Base-by-base conservation (phyloP, 225 moss, liverwort and hornwort species). In the Polytrichum commune region DNA sequence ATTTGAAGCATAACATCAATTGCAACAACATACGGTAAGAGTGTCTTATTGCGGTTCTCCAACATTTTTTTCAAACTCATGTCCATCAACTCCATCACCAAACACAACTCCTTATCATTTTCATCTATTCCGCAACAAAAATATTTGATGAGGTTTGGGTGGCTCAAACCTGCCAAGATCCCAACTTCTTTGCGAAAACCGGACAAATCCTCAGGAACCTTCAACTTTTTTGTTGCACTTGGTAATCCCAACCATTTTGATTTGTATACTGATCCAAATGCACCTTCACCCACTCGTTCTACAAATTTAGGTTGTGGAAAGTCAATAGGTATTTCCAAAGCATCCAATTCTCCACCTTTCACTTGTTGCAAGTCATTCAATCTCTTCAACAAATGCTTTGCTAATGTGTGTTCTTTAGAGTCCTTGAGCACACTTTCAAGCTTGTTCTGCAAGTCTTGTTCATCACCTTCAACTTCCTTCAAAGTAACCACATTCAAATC, bases 1-100 rank as follows among this genome's bases (percentile, higher is more conserved):
- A n/a, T n/a, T n/a, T n/a, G n/a, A 27, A 79, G 73, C 73, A 85
- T 65, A 24, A 82, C 63, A 56, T 85, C 81, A 22, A 85, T 73
- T n/a, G 79, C 79, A 0, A 76, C 71, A 65, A 72, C 64, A 57
- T 78, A 77, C n/a, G 64, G 19, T 29, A 78, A 75, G 6, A 73
- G 81, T 6, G 25, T 63, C 24, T 25, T 63, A 0, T 1, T 7
- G 13, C 63, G 55, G 60, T 75, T 68, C 33, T 76, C 30, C 38
- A 85, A 76, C 30, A 61, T 64, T 26, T 79, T 73, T 7, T 67
- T 53, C 27, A 85, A 79, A 27, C 60, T 79, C 55, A 22, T 76
- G 6, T 82, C 10, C 29, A 29, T 29, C 29, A 29, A 29, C 29
- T 29, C 29, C 29, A 29, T 29, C 29, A 29, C 29, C 29, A 85